phyloP scores from a whole-genome alignment of 73 alveolate genomes.

The Breviolum minutum region DNA sequence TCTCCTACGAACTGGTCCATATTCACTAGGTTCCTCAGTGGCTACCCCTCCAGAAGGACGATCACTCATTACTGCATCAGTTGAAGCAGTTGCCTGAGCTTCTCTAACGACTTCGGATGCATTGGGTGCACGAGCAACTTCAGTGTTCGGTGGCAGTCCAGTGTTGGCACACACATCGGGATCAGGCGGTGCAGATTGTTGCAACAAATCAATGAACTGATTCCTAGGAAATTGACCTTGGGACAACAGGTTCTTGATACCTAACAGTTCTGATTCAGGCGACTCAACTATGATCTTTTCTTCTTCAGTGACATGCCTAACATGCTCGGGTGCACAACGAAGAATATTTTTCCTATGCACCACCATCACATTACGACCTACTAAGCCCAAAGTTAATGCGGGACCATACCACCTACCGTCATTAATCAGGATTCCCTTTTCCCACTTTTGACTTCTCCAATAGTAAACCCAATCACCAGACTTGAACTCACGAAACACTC shows the following conservation, averaged over 20 bases:
- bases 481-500: not conserved
- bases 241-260: not conserved
- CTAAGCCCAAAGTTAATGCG: not conserved
- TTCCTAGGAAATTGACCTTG: constrained; percentile 56
- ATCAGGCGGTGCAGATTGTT: too few relatives aligned
- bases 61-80: not conserved
- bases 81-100: not conserved
- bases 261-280: constrained; percentile 1
- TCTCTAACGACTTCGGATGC: not conserved
- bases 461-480: constrained; percentile 53
- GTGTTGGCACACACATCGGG: too few relatives aligned
- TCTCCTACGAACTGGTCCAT: too few relatives aligned
- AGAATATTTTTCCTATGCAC: not conserved
- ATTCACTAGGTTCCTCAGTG: too few relatives aligned
- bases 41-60: too few relatives aligned
- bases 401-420: constrained; percentile 46
- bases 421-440: not conserved
- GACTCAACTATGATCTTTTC: not conserved
- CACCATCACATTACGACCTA: not conserved
- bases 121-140: too few relatives aligned
- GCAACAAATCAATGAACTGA: constrained; percentile 17
- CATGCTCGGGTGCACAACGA: constrained; percentile 33
- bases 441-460: not conserved
- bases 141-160: too few relatives aligned
- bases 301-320: not conserved